Evolutionary conservation across 139 green algal species (phyloP), one percentile per base, ranked within the genome.

Genomic region (Monoraphidium neglectum): DNA sequence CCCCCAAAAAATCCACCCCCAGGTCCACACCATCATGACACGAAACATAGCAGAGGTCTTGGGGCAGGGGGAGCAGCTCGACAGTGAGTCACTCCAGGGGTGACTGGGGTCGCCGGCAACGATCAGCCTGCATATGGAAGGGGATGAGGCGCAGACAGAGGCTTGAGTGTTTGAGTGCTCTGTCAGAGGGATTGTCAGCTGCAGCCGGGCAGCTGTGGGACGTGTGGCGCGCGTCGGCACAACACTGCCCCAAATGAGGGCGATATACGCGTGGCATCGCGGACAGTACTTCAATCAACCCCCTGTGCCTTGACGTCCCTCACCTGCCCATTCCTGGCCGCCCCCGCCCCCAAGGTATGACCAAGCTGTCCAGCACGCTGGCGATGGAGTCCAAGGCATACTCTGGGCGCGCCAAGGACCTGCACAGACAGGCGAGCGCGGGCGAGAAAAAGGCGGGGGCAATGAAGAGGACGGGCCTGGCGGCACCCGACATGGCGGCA

Each of bases 1-100:
- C n/a, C n/a, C n/a, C n/a, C n/a, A n/a, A n/a, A n/a, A n/a, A n/a
- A 12, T 63, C 23, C 77, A 84, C 26, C 36, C 64, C 35, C 85
- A 93, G 72, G 92, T 99, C 66, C 95, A 99, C 72, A 86, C 87
- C 18, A 98, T 99, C 78, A 99, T 99, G 97, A 99, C 96, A 8
- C 86, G 88, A 13, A 99, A 98, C 90, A 99, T 99, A 62, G 83
- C 93, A 73, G 97, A 99, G 37, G 94, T 99, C 47, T 86, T 99
- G 70, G 96, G 93, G 18, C 92, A 98, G 65, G 97, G 97, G 4
- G 94, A 98, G 79, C 88, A 93, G 71, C 87, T 99, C 4, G 95
- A 99, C 76, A 89, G 92, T 98, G 74, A 93, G 92, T 88, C 18
- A 54, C 26, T 12, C 43, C 43, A 12, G 8, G 8, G 43, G 8